Conservation (phyloP, 306 rosid species). For the Gillenia trifoliata region DNA sequence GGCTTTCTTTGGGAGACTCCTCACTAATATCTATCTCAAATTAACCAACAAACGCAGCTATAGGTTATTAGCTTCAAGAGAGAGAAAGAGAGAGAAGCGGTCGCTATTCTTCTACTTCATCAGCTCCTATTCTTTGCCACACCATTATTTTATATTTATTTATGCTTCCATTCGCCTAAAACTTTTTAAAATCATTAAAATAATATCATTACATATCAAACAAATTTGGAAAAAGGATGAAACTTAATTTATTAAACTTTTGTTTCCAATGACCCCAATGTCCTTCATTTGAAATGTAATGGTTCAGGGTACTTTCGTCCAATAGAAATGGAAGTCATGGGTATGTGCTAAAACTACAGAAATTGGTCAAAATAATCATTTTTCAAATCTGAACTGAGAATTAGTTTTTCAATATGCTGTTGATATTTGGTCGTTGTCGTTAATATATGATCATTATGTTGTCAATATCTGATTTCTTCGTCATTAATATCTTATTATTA, state of each 20-base stretch:
- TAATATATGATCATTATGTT: background rate
- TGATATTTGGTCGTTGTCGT: no score
- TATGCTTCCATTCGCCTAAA: slow-evolving; percentile 7
- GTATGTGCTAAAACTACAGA: background rate
- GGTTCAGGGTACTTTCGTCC: background rate
- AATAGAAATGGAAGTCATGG: background rate
- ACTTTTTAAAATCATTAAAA: slow-evolving; percentile 14
- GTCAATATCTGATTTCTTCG: no score
- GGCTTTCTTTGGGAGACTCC: slow-evolving; percentile 18
- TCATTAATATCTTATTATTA: no score
- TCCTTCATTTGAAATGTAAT: background rate
- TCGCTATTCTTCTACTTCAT: slow-evolving; percentile 54
- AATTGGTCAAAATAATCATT: background rate
- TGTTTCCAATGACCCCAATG: slow-evolving; percentile 21
- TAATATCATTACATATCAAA: background rate
- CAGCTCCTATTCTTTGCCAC: slow-evolving; percentile 30
- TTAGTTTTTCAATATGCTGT: no score
- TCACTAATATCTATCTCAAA: slow-evolving; percentile 28
- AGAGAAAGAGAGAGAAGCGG: slow-evolving; percentile 38
- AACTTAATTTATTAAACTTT: slow-evolving; percentile 11
- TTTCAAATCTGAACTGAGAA: no score
- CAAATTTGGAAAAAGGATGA: background rate
- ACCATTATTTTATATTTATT: slow-evolving; percentile 40
- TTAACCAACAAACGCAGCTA: slow-evolving; percentile 5
- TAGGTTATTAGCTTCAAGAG: slow-evolving; percentile 10